phyloP scores from a whole-genome alignment of 116 monocot genomes.

The Posidonia oceanica region DNA sequence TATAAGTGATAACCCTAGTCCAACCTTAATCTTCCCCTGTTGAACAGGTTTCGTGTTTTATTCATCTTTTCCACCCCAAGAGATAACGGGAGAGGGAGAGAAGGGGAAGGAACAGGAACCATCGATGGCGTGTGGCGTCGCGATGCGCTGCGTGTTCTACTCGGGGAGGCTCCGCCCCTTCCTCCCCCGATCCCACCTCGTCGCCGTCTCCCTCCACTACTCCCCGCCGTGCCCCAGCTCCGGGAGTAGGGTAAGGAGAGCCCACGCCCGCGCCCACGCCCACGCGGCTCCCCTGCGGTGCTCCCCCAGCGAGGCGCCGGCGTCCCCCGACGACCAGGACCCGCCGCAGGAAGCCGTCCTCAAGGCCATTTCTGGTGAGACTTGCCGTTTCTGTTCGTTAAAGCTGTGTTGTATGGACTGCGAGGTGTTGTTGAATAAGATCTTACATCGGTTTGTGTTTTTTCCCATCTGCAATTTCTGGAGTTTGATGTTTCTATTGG shows the following conservation, averaged over 20 bases:
- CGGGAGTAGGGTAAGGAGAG: not conserved
- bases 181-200: not conserved
- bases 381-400: not conserved
- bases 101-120: too few species aligned
- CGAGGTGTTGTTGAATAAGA: too few species aligned
- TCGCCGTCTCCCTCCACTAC: not conserved
- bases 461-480: too few species aligned
- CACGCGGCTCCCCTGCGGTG: conserved; percentile 11
- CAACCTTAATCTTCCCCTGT: too few species aligned
- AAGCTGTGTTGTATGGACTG: too few species aligned
- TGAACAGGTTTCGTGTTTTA: too few species aligned
- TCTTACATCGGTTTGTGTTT: too few species aligned
- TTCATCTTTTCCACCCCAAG: too few species aligned
- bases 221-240: conserved; percentile 2
- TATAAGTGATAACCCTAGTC: too few species aligned
- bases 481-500: too few species aligned
- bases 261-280: not conserved
- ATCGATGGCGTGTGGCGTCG: conserved; percentile 30
- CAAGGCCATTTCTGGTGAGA: conserved; percentile 70
- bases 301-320: conserved; percentile 10
- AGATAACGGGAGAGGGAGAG: too few species aligned
- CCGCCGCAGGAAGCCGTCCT: conserved; percentile 77
- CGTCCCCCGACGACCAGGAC: conserved; percentile 34
- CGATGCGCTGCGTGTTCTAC: conserved; percentile 19
- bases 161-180: conserved; percentile 15